These are phyloP conservation scores for Nadsonia commutata DNA, from an alignment of 1,139 yeast genomes.

Conservation along the genomic window DNA sequence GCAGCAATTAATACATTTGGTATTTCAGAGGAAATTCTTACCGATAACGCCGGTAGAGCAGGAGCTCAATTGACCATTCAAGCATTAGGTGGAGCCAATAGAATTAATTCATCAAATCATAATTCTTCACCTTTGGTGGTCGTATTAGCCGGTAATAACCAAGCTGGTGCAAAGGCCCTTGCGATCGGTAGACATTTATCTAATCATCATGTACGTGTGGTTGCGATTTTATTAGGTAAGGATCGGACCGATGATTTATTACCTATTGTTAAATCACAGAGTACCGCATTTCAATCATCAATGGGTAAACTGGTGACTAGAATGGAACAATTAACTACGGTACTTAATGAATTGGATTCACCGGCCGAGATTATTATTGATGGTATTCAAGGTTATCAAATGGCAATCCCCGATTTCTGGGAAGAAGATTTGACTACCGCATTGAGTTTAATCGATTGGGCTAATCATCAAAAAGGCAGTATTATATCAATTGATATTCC, in stretches of 20 bases:
- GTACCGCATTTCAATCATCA: slow-evolving; percentile 32
- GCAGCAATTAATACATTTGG: slow-evolving; percentile 39
- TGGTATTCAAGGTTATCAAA: slow-evolving; percentile 73
- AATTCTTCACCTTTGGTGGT: slow-evolving; percentile 70
- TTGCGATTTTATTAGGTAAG: slow-evolving; percentile 24
- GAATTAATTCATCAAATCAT: slow-evolving; percentile 47
- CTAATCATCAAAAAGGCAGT: slow-evolving; percentile 34
- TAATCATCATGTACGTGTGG: slow-evolving; percentile 58
- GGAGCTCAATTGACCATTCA: slow-evolving; percentile 44
- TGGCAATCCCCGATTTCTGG: slow-evolving; percentile 39
- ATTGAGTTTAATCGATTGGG: slow-evolving; percentile 48
- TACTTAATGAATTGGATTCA: slow-evolving; percentile 37
- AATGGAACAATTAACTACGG: slow-evolving; percentile 23
- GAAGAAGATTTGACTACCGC: slow-evolving; percentile 35
- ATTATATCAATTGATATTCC: slow-evolving; percentile 68
- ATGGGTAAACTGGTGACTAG: slow-evolving; percentile 38
- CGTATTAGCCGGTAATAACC: slow-evolving; percentile 54
- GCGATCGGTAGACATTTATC: slow-evolving; percentile 71
- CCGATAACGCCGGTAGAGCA: slow-evolving; percentile 65
- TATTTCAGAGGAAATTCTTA: slow-evolving; percentile 32
- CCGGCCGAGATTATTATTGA: slow-evolving; percentile 72
- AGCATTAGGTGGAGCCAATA: slow-evolving; percentile 52
- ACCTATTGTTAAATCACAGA: background rate
- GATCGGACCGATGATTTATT: background rate
- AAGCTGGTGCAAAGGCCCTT: slow-evolving; percentile 62